Evolutionary conservation across 352 stramenopile genomes (phyloP).

Genomic region (Globisporangium irregulare): DNA sequence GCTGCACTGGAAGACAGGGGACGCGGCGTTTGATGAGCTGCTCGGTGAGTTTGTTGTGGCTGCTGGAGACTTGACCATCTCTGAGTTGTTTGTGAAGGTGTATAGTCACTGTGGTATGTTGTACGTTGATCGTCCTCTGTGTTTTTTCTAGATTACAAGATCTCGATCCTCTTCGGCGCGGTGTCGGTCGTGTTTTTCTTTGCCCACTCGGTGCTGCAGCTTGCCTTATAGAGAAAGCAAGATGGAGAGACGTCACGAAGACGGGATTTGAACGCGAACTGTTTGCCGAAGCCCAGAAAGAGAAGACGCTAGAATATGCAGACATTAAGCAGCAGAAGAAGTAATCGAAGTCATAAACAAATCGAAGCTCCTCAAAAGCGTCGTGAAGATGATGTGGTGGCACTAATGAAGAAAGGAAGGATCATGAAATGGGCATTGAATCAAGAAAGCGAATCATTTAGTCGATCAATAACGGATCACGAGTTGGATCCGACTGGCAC

Average conservation of each 20-base stretch:
- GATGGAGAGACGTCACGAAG: neutral
- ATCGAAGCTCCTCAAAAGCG: neutral
- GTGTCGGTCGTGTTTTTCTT: conserved; percentile 64
- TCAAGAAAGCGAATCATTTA: neutral
- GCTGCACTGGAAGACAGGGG: conserved; percentile 62
- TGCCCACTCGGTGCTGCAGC: conserved; percentile 54
- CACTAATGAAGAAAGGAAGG: neutral
- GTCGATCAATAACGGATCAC: neutral
- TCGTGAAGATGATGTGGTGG: neutral
- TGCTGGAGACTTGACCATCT: neutral
- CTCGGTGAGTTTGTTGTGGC: conserved; percentile 44
- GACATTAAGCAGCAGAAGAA: neutral
- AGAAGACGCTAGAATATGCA: neutral
- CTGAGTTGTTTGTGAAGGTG: too few relatives aligned
- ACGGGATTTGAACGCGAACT: neutral
- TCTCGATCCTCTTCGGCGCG: conserved; percentile 64
- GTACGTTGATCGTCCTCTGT: neutral
- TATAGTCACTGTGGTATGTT: neutral
- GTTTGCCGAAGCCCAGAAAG: neutral
- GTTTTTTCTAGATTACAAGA: conserved; percentile 70
- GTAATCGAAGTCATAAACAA: neutral
- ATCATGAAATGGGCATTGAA: neutral
- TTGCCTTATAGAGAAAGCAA: conserved; percentile 32
- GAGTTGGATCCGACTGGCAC: neutral
- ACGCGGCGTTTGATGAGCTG: conserved; percentile 55